Base-by-base conservation (phyloP, 352 stramenopile species). In the Elongisporangium prolatum region DNA sequence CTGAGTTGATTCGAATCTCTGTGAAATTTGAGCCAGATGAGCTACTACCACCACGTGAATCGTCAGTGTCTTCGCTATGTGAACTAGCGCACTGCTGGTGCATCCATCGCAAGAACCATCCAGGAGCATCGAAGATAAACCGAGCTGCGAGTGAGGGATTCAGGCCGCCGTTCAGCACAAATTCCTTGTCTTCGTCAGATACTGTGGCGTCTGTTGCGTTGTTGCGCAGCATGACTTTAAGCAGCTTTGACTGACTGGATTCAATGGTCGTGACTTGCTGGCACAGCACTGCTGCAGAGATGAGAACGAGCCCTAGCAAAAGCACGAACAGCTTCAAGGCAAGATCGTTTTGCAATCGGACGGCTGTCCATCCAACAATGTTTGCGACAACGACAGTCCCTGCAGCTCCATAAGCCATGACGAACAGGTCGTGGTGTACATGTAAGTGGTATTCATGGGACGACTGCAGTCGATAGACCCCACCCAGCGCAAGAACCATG, bases 101-200 rank as follows among this genome's bases (percentile, higher is more conserved):
- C 10, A 88, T 24, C 72, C 72, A 84, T 2, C 58, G 56, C 2
- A 88, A 60, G 25, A 85, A 88, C 51, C 59, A 60, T 50, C 62
- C 59, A 6, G 74, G 76, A 4, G 65, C 74, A 49, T 88, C 75
- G 20, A 84, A 63, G 6, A 80, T 51, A 49, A 86, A 84, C 10
- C 75, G 65, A 11, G 86, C 75, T 21, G 70, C 70, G 7, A 88
- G 62, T 9, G 75, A 85, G 2, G 74, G 69, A 18, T 50, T 22
- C 1, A 50, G 40, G 0, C 68, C 74, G 49, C 74, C 75, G 44
- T 86, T 83, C 13, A 88, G 56, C 17, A 86, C 60, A 8, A 61
- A 25, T 0, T 40, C 58, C 7, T 75, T 52, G 14, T 61, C 59
- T 13, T 44, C 34, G 4, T 44, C 34, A 17, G 34, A 11, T 14